Conservation (phyloP, 208 protist genomes). For the Acanthamoeba culbertsoni region DNA sequence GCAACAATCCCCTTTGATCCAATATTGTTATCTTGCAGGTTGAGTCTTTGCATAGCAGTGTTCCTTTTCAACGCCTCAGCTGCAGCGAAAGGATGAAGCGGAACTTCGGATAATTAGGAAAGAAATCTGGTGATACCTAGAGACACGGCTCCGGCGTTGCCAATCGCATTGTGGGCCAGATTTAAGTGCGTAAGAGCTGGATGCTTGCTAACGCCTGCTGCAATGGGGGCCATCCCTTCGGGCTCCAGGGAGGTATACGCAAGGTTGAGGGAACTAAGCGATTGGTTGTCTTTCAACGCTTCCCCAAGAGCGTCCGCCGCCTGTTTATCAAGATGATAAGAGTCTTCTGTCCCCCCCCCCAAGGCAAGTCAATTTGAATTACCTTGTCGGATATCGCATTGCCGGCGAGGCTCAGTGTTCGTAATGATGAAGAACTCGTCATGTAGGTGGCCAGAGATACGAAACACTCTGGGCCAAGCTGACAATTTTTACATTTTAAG, state of each 20-base stretch:
- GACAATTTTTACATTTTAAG: not conserved
- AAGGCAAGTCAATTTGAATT: not conserved
- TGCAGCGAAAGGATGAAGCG: not conserved
- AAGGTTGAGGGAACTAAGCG: not conserved
- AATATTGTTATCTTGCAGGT: slow-evolving; percentile 11
- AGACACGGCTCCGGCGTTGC: not conserved
- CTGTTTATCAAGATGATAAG: not conserved
- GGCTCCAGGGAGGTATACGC: not conserved
- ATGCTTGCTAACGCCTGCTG: not conserved
- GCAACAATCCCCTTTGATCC: not conserved
- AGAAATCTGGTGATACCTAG: not conserved
- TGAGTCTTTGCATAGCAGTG: not conserved
- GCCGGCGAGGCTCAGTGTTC: not conserved
- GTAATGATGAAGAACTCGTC: not conserved
- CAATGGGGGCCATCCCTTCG: not conserved
- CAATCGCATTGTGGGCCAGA: not conserved
- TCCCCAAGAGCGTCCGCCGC: not conserved
- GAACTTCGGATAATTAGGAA: not conserved
- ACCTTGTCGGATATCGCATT: not conserved
- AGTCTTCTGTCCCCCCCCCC: not conserved
- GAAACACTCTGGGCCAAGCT: not conserved
- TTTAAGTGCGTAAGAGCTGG: not conserved
- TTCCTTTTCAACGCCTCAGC: slow-evolving; percentile 16
- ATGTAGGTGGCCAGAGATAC: not conserved
- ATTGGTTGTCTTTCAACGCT: not conserved